Evolutionary conservation across 1,284 basidiomycete genomes (phyloP).

Genomic region (Afroboletus lepidellus): DNA sequence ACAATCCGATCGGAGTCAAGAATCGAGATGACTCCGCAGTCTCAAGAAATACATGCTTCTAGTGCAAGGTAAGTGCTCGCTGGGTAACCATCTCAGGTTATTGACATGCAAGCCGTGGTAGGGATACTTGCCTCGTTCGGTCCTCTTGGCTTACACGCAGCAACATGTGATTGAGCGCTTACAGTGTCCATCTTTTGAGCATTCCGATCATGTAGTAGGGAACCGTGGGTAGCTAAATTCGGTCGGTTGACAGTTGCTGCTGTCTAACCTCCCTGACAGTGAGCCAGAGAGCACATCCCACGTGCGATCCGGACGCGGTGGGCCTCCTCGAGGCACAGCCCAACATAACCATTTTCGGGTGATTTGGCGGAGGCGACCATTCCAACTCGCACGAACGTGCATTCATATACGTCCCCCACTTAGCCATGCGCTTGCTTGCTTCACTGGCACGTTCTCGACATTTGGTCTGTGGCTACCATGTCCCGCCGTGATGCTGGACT

Average conservation of each 20-base stretch:
- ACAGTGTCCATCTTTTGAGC: neutral
- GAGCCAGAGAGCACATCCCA: neutral
- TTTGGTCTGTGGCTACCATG: neutral
- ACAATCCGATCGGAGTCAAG: too few species aligned
- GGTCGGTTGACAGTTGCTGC: neutral
- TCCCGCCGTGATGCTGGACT: slow-evolving; percentile 2
- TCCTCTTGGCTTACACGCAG: too few species aligned
- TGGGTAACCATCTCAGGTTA: neutral
- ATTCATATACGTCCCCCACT: slow-evolving; percentile 11
- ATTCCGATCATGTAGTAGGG: neutral
- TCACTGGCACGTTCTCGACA: slow-evolving; percentile 7
- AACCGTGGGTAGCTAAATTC: neutral
- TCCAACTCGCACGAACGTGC: slow-evolving; percentile 27
- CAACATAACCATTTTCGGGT: slow-evolving; percentile 12
- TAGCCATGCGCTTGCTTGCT: slow-evolving; percentile 9
- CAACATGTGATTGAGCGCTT: too few species aligned
- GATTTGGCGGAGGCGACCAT: slow-evolving; percentile 1
- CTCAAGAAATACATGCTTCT: too few species aligned
- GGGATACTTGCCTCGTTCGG: too few species aligned
- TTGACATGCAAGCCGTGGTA: neutral
- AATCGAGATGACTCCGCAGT: too few species aligned
- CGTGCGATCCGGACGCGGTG: neutral
- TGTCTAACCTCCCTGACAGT: neutral
- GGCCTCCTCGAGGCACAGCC: neutral
- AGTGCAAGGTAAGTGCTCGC: too few species aligned